Percentiles rank a stretch among this genome's conserved stretches.
Evolutionary conservation across 768 basidiomycete genomes (phyloP).

Genomic region (Leccinellum rugosiceps): DNA sequence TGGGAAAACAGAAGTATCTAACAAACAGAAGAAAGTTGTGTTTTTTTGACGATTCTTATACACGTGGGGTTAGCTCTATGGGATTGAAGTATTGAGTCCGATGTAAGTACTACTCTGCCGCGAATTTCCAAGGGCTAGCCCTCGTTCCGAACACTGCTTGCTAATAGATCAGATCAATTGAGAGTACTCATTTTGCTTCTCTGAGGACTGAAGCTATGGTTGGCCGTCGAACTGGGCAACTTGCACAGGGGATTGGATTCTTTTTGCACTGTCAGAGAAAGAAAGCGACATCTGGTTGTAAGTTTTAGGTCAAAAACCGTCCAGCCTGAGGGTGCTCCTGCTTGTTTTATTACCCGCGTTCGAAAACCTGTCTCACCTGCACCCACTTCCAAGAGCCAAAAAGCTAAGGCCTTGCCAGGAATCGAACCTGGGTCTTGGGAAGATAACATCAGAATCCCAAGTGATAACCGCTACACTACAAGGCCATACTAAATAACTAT

Average conservation of each 20-base stretch:
- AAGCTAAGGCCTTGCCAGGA: conserved; percentile 26
- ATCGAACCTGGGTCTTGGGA: conserved; percentile 32
- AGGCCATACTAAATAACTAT: conserved; percentile 1
- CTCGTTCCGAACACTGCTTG: not conserved
- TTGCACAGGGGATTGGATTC: not conserved
- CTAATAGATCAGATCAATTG: not conserved
- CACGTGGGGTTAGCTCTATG: not conserved
- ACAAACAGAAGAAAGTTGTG: conserved; percentile 45
- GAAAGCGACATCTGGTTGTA: not conserved
- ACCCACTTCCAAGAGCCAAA: not conserved
- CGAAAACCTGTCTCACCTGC: no score
- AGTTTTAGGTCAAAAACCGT: no score
- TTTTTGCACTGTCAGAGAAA: not conserved
- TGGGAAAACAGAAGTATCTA: conserved; percentile 17
- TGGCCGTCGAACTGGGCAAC: not conserved
- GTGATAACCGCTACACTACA: conserved; percentile 43
- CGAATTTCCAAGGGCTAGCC: not conserved
- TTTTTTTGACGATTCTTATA: conserved; percentile 34
- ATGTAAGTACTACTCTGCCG: not conserved
- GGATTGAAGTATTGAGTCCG: not conserved
- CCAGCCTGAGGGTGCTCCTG: no score
- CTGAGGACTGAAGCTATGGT: not conserved
- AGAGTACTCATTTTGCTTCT: not conserved
- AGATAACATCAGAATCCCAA: conserved; percentile 35
- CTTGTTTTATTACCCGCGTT: no score